Conservation (phyloP, 768 basidiomycete species). For the Hericium rajendrae region DNA sequence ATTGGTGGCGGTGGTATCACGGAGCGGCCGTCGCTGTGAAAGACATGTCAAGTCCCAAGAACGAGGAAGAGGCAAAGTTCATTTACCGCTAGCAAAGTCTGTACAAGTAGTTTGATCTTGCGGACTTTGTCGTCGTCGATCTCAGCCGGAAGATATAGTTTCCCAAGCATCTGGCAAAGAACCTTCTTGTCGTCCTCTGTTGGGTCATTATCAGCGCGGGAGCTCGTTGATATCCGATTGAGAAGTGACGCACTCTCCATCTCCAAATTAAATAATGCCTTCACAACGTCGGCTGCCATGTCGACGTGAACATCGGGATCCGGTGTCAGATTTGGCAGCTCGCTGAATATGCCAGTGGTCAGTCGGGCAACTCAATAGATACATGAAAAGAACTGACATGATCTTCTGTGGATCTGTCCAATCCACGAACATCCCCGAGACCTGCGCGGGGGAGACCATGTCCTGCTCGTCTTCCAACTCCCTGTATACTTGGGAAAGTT, state of each 20-base stretch:
- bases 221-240: too few relatives aligned
- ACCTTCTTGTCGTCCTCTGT: slow-evolving; percentile 41
- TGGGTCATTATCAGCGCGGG: not conserved
- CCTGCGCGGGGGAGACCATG: slow-evolving; percentile 64
- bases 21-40: slow-evolving; percentile 46
- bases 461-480: slow-evolving; percentile 65
- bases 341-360: slow-evolving; percentile 21
- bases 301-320: slow-evolving; percentile 44
- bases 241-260: slow-evolving; percentile 36
- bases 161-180: slow-evolving; percentile 35
- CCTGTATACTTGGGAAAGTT: slow-evolving; percentile 45
- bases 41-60: not conserved
- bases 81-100: slow-evolving; percentile 47
- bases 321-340: slow-evolving; percentile 27
- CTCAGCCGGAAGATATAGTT: slow-evolving; percentile 56
- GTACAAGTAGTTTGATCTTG: slow-evolving; percentile 49
- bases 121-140: slow-evolving; percentile 64
- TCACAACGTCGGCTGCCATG: slow-evolving; percentile 43
- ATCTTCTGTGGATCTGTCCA: slow-evolving; percentile 83
- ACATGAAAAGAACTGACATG: slow-evolving; percentile 28
- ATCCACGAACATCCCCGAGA: slow-evolving; percentile 72
- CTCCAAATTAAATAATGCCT: slow-evolving; percentile 36
- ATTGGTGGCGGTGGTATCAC: slow-evolving; percentile 53
- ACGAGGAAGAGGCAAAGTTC: not conserved
- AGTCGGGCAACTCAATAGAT: not conserved